phyloP scores from a whole-genome alignment of 2,329 filamentous ascomycete species.

The Neofusicoccum umdonicola region DNA sequence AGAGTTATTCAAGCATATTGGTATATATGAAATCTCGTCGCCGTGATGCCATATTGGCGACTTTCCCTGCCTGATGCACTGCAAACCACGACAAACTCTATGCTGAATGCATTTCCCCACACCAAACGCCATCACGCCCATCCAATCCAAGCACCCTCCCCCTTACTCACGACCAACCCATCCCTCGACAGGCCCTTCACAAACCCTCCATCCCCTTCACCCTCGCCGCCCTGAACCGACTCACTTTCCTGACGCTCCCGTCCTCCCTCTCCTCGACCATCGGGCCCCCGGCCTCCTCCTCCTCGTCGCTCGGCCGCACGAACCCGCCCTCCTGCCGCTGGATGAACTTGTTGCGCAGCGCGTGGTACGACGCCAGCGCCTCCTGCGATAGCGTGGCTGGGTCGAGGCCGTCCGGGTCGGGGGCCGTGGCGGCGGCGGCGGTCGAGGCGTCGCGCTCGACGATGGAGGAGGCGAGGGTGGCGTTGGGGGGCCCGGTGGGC shows the following conservation, averaged over 20 bases:
- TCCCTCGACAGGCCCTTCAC: too few species aligned
- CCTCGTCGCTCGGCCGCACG: constrained; percentile 59
- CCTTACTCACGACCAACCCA: neutral
- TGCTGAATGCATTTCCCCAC: too few species aligned
- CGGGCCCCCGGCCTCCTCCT: constrained; percentile 61
- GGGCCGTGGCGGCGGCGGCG: constrained; percentile 19
- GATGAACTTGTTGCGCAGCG: constrained; percentile 77
- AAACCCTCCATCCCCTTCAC: constrained; percentile 40
- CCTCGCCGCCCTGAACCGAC: constrained; percentile 71
- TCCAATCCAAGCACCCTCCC: neutral
- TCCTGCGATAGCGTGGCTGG: constrained; percentile 71
- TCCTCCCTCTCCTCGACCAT: constrained; percentile 67
- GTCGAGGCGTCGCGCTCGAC: constrained; percentile 49
- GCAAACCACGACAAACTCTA: too few species aligned
- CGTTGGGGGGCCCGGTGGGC: constrained; percentile 42
- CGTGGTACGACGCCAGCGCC: constrained; percentile 79
- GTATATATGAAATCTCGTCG: neutral
- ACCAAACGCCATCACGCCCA: too few species aligned
- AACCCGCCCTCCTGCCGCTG: constrained; percentile 83
- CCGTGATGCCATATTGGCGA: too few species aligned
- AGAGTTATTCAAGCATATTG: neutral
- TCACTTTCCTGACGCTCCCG: constrained; percentile 59
- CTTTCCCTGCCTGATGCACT: too few species aligned
- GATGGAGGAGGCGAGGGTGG: constrained; percentile 58
- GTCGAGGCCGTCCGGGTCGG: constrained; percentile 56